These are phyloP conservation scores for Perkinsus olseni DNA, from an alignment of 169 alveolate species.

Conservation along the genomic window DNA sequence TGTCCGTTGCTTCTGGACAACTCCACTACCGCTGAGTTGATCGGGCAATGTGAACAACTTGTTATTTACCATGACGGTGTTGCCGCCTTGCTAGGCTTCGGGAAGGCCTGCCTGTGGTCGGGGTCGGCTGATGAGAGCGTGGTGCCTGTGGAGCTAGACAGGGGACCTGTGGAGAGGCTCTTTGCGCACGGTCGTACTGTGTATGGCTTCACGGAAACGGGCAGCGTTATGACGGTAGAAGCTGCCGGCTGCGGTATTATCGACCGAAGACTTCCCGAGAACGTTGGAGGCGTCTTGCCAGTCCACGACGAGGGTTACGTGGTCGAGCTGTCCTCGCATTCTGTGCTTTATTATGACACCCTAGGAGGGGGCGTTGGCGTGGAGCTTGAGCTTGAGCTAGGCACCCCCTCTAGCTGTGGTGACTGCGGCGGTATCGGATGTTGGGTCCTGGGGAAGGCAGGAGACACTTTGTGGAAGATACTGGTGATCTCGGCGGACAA, in stretches of 20 bases:
- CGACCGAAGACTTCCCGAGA: neutral
- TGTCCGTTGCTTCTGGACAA: neutral
- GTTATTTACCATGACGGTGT: neutral
- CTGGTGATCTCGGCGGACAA: neutral
- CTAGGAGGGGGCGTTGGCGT: neutral
- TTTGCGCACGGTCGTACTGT: neutral
- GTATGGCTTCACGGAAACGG: neutral
- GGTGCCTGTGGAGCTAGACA: neutral
- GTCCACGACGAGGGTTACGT: neutral
- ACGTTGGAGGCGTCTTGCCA: neutral
- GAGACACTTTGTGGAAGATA: neutral
- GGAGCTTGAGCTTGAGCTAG: neutral
- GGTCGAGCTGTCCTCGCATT: neutral
- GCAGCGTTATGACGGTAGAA: neutral
- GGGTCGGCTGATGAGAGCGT: neutral
- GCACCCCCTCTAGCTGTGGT: neutral
- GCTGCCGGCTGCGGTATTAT: neutral
- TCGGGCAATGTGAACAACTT: neutral
- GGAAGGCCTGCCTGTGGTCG: neutral
- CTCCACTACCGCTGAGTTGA: neutral
- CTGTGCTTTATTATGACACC: neutral
- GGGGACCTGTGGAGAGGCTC: neutral
- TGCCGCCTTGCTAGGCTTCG: neutral
- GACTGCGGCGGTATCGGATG: neutral
- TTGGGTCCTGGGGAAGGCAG: neutral